Percentiles rank a stretch among this genome's conserved stretches.
phyloP scores from a whole-genome alignment of 768 basidiomycete genomes.

The Sporobolomyces phaffii region DNA sequence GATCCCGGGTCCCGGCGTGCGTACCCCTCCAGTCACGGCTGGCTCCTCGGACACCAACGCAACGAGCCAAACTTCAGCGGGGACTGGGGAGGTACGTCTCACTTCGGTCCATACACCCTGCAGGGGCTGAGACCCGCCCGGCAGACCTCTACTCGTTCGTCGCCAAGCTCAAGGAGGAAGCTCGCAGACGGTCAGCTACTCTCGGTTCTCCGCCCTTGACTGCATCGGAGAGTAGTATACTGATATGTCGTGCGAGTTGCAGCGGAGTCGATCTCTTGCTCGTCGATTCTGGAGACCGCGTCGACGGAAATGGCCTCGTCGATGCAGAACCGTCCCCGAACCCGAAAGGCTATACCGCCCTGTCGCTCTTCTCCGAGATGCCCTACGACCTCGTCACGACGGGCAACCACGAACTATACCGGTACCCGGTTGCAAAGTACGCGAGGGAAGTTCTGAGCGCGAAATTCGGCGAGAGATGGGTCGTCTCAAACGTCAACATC shows the following conservation, averaged over 20 bases:
- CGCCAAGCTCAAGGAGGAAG: conserved; percentile 69
- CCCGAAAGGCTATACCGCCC: conserved; percentile 52
- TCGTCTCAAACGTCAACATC: conserved; percentile 82
- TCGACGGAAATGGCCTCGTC: conserved; percentile 63
- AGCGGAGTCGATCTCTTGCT: conserved; percentile 76
- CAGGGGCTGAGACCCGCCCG: too few species aligned
- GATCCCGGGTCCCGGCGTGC: too few species aligned
- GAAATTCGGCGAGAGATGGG: conserved; percentile 62
- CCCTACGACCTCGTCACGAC: conserved; percentile 78
- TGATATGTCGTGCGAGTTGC: too few species aligned
- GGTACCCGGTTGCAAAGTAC: conserved; percentile 42
- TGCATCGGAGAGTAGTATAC: too few species aligned
- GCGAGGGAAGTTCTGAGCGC: conserved; percentile 63
- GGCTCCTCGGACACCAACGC: conserved; percentile 80
- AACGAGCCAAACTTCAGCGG: conserved; percentile 65
- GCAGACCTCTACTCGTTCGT: conserved; percentile 89
- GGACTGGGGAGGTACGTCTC: conserved; percentile 42
- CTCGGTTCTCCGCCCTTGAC: background rate
- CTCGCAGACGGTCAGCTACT: conserved; percentile 52
- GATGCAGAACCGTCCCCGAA: conserved; percentile 64
- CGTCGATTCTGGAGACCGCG: conserved; percentile 55
- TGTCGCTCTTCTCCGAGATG: conserved; percentile 64
- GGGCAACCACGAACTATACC: conserved; percentile 69
- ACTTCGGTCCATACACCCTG: background rate
- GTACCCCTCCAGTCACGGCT: conserved; percentile 49